These are phyloP conservation scores for Alternaria alternata DNA, from an alignment of 2,329 filamentous ascomycete genomes.

Conservation along the genomic window DNA sequence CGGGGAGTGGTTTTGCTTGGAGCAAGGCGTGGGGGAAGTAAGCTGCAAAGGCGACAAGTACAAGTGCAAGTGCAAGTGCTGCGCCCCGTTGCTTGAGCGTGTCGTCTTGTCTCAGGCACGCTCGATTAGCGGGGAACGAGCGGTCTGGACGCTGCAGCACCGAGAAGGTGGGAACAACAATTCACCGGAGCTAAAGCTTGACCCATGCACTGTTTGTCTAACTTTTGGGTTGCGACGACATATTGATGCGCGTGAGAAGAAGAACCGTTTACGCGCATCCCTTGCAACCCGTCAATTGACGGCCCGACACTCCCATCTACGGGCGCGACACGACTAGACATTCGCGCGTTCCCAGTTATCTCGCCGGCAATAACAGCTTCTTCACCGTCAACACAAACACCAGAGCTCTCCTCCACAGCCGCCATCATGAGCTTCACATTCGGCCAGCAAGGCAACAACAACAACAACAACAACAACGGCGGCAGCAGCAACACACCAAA, in stretches of 20 bases:
- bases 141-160: slow-evolving; percentile 20
- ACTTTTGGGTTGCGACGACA: slow-evolving; percentile 35
- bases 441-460: slow-evolving; percentile 28
- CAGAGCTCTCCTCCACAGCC: slow-evolving; percentile 18
- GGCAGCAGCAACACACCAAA: slow-evolving; percentile 32
- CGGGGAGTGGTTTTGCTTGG: background rate
- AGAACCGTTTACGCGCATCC: slow-evolving; percentile 24
- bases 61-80: slow-evolving; percentile 23
- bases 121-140: slow-evolving; percentile 23
- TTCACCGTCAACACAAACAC: slow-evolving; percentile 25
- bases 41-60: background rate
- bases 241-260: slow-evolving; percentile 28
- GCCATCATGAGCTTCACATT: slow-evolving; percentile 41
- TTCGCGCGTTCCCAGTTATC: slow-evolving; percentile 8
- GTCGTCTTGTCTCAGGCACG: slow-evolving; percentile 31
- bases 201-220: slow-evolving; percentile 35
- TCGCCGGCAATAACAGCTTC: slow-evolving; percentile 5
- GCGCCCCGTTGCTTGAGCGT: slow-evolving; percentile 26
- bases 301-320: background rate
- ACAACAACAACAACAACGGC: slow-evolving; percentile 20
- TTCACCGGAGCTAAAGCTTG: slow-evolving; percentile 30
- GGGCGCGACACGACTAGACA: slow-evolving; percentile 3
- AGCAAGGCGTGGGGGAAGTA: background rate
- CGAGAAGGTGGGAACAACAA: slow-evolving; percentile 32
- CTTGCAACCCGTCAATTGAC: slow-evolving; percentile 11